A percentile compares a stretch with the other conserved stretches of the same genome.
phyloP scores from a whole-genome alignment of 2,329 filamentous ascomycete species.

The Monosporascus sp. region DNA sequence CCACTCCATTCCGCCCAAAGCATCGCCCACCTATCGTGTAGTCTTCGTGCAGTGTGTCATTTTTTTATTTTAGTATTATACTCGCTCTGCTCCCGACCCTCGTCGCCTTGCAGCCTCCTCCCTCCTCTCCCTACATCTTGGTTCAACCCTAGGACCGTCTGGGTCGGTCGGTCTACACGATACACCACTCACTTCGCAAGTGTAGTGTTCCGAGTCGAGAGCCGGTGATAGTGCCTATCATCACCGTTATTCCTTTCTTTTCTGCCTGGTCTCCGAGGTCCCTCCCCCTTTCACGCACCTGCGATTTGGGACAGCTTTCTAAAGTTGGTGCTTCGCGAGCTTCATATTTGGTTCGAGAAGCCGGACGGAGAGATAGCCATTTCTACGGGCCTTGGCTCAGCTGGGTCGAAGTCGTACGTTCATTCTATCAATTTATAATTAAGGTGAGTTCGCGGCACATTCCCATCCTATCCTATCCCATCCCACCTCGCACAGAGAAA shows the following conservation, averaged over 20 bases:
- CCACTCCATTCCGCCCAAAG: background rate
- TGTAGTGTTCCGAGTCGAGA: constrained; percentile 7
- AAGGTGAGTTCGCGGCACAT: background rate
- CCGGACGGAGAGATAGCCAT: too few species aligned
- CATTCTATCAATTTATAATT: background rate
- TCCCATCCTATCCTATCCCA: background rate
- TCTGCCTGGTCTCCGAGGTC: background rate
- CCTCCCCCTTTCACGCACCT: background rate
- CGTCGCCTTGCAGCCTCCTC: constrained; percentile 9
- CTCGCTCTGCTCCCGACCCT: constrained; percentile 6
- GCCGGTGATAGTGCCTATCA: constrained; percentile 10
- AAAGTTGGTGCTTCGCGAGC: too few species aligned
- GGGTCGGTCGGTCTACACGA: background rate
- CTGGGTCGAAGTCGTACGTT: background rate
- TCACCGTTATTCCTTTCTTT: constrained; percentile 2
- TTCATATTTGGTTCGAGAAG: too few species aligned
- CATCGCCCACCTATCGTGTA: background rate
- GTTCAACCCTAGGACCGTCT: background rate
- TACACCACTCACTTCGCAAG: constrained; percentile 1
- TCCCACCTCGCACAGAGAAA: background rate
- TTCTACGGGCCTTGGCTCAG: too few species aligned
- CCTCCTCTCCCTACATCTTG: constrained; percentile 9
- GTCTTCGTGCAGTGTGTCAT: background rate
- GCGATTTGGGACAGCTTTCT: too few species aligned
- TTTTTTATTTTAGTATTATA: background rate